These are phyloP conservation scores for Obba rivulosa DNA, from an alignment of 768 basidiomycete species.

Conservation along the genomic window DNA sequence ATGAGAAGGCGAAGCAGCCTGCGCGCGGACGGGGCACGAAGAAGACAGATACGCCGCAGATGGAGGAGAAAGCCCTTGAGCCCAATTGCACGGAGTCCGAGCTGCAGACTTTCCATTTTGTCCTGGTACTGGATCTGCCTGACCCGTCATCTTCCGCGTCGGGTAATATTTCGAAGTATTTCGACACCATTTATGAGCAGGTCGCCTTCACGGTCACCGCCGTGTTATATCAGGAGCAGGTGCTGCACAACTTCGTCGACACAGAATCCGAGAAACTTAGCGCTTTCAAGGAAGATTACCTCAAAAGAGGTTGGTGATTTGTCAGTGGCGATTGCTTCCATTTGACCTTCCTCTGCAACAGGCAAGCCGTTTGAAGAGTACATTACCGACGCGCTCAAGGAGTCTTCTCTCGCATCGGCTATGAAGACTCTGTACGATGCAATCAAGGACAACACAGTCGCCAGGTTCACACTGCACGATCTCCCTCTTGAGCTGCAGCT, in stretches of 20 bases:
- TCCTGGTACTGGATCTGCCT: slow-evolving; percentile 82
- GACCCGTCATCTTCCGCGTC: slow-evolving; percentile 84
- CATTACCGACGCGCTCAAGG: slow-evolving; percentile 49
- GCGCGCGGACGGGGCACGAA: slow-evolving; percentile 55
- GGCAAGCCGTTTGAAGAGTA: slow-evolving; percentile 58
- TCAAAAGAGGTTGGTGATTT: slow-evolving; percentile 48
- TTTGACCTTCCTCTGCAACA: slow-evolving; percentile 20
- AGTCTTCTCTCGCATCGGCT: slow-evolving; percentile 70
- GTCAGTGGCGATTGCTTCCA: background rate
- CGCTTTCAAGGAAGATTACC: slow-evolving; percentile 63
- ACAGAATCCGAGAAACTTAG: slow-evolving; percentile 69
- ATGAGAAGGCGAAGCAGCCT: slow-evolving; percentile 47
- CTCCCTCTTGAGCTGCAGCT: slow-evolving; percentile 84
- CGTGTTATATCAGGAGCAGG: slow-evolving; percentile 89
- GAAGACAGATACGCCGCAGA: slow-evolving; percentile 30
- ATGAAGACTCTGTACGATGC: slow-evolving; percentile 78
- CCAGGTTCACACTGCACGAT: slow-evolving; percentile 71
- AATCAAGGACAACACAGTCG: slow-evolving; percentile 70
- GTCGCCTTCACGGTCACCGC: slow-evolving; percentile 88
- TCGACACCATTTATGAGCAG: slow-evolving; percentile 86
- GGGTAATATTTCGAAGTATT: slow-evolving; percentile 71
- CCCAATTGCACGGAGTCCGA: slow-evolving; percentile 39
- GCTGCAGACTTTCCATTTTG: slow-evolving; percentile 79
- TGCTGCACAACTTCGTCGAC: slow-evolving; percentile 81
- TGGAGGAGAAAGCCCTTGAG: slow-evolving; percentile 20